A percentile compares a stretch with the other conserved stretches of the same genome.
Evolutionary conservation across 1,284 basidiomycete species (phyloP).

Genomic region (Retiboletus flavoniger): DNA sequence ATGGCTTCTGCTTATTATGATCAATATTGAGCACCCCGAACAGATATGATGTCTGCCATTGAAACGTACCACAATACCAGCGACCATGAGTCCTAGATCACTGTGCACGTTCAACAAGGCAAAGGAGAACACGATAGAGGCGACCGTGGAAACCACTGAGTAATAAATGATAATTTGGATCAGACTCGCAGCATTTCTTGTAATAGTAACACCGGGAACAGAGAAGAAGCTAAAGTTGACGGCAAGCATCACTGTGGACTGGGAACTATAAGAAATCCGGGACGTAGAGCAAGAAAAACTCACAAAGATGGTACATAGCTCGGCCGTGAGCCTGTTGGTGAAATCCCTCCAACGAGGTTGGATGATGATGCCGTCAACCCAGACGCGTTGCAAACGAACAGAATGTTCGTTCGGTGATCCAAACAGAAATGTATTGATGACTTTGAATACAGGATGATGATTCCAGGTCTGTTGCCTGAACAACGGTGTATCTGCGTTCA

Average conservation of each 20-base stretch:
- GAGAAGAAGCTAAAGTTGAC: constrained; percentile 22
- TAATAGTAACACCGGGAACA: constrained; percentile 9
- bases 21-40: neutral
- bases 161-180: constrained; percentile 18
- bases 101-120: constrained; percentile 16
- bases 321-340: constrained; percentile 42
- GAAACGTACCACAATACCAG: constrained; percentile 11
- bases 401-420: constrained; percentile 14
- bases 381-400: constrained; percentile 20
- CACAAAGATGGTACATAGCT: constrained; percentile 54
- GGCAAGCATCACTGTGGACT: constrained; percentile 28
- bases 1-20: constrained; percentile 5
- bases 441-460: neutral
- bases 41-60: neutral
- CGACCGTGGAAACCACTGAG: constrained; percentile 11
- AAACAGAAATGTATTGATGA: constrained; percentile 15
- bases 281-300: constrained; percentile 13
- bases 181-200: neutral
- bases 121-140: constrained; percentile 23
- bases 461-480: constrained; percentile 16
- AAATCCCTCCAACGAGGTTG: constrained; percentile 33
- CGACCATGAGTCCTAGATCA: neutral
- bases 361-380: constrained; percentile 26
- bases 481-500: constrained; percentile 15
- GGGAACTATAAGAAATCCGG: neutral